These are phyloP conservation scores for Jacaranda mimosifolia DNA, from an alignment of 257 asterid species.

Conservation along the genomic window DNA sequence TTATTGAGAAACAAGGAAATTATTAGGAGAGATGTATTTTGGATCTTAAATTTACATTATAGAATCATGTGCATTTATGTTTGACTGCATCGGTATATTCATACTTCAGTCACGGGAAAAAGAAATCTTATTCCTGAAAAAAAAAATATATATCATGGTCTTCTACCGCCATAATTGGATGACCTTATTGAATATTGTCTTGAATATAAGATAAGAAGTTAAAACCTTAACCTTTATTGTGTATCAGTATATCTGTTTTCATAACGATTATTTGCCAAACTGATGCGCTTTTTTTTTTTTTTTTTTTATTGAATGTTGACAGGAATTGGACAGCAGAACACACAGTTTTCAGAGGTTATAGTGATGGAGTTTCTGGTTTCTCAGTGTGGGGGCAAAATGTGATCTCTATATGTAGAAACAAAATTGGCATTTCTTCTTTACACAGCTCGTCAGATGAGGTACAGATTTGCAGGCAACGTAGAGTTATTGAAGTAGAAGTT, in stretches of 20 bases:
- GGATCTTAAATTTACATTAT: background rate
- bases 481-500: too few relatives aligned
- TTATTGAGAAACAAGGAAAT: background rate
- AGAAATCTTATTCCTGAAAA: too few relatives aligned
- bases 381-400: conserved; percentile 93
- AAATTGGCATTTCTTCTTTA: conserved; percentile 81
- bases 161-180: background rate
- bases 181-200: background rate
- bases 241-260: background rate
- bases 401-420: conserved; percentile 81
- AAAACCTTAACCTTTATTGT: background rate
- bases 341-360: conserved; percentile 71
- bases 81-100: background rate
- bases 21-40: background rate
- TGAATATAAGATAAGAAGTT: background rate
- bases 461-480: background rate
- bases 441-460: conserved; percentile 74
- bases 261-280: conserved; percentile 26
- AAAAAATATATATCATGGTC: too few relatives aligned
- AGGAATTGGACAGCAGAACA: conserved; percentile 85
- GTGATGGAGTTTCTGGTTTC: conserved; percentile 84
- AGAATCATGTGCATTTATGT: background rate
- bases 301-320: conserved; percentile 26
- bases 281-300: conserved; percentile 15
- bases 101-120: too few relatives aligned